Evolutionary conservation across 1,284 basidiomycete species (phyloP).

Genomic region (Ganoderma lucidum): DNA sequence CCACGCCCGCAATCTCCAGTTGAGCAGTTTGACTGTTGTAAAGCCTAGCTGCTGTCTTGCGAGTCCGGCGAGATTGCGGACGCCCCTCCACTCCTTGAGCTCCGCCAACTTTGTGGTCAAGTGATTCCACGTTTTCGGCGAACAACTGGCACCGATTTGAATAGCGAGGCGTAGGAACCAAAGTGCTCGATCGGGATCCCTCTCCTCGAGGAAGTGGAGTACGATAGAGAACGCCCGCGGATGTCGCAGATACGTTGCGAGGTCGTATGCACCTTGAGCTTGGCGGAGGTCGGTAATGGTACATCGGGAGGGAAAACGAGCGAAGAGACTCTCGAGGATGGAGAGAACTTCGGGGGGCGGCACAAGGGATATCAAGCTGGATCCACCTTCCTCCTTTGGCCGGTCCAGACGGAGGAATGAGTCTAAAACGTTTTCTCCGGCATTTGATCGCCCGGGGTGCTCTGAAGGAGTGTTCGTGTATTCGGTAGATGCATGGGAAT

Average conservation of each 20-base stretch:
- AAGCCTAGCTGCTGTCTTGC: constrained; percentile 56
- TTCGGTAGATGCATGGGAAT: constrained; percentile 21
- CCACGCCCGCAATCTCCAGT: constrained; percentile 71
- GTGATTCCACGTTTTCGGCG: constrained; percentile 55
- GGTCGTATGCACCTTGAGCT: constrained; percentile 19
- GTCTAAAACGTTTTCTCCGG: constrained; percentile 4
- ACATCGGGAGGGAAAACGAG: constrained; percentile 9
- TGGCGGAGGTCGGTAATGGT: constrained; percentile 8
- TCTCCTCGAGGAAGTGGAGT: constrained; percentile 51
- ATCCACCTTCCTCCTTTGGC: constrained; percentile 11
- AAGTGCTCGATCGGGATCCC: constrained; percentile 49
- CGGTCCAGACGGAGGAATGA: constrained; percentile 17
- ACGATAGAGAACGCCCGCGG: constrained; percentile 51
- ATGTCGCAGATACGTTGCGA: constrained; percentile 45
- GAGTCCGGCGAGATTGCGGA: constrained; percentile 55
- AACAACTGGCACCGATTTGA: constrained; percentile 55
- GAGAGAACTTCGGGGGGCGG: constrained; percentile 24
- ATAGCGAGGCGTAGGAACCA: constrained; percentile 57
- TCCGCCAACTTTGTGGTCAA: constrained; percentile 27
- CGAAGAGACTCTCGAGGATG: constrained; percentile 25
- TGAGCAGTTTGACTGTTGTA: constrained; percentile 63
- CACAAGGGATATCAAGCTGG: not conserved
- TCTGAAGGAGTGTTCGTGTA: not conserved
- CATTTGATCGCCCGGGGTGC: not conserved
- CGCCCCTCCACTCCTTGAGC: constrained; percentile 53